Percentiles rank a stretch among this genome's conserved stretches.
These are phyloP conservation scores for Zizania palustris DNA, from an alignment of 202 grass and related monocot species.

Conservation along the genomic window DNA sequence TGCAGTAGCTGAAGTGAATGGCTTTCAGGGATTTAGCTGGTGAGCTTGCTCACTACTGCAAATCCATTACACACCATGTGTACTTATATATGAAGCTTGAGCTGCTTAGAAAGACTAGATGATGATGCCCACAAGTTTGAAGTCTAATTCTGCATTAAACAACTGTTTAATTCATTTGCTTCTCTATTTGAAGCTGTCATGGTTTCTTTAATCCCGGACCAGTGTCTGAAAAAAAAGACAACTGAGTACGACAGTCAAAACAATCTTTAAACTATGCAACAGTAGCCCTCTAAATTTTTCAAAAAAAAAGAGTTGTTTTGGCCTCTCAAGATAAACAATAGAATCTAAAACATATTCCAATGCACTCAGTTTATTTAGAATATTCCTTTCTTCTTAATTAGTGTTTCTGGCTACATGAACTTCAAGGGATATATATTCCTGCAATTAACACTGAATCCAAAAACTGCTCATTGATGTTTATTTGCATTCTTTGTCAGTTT, in stretches of 20 bases:
- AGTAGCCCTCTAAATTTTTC: conserved; percentile 23
- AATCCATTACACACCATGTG: conserved; percentile 41
- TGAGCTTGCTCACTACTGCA: conserved; percentile 42
- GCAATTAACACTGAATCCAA: conserved; percentile 24
- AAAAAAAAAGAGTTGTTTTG: conserved; percentile 22
- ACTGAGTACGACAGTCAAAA: conserved; percentile 42
- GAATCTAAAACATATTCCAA: conserved; percentile 3
- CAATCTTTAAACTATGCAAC: conserved; percentile 43
- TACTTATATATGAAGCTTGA: conserved; percentile 45
- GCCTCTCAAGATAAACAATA: conserved; percentile 33
- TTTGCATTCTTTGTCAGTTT: conserved; percentile 12
- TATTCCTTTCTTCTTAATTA: conserved; percentile 24
- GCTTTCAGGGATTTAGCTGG: conserved; percentile 40
- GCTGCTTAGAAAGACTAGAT: conserved; percentile 18
- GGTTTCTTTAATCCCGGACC: conserved; percentile 55
- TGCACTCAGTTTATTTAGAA: conserved; percentile 12
- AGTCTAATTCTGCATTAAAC: conserved; percentile 32
- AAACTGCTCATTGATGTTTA: conserved; percentile 11
- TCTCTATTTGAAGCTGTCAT: conserved; percentile 58
- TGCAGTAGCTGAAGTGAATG: conserved; percentile 25
- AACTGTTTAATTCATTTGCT: conserved; percentile 40
- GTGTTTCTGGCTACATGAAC: conserved; percentile 21
- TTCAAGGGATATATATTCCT: conserved; percentile 41
- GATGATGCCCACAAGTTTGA: conserved; percentile 27
- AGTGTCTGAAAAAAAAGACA: conserved; percentile 33